phyloP scores from a whole-genome alignment of 768 basidiomycete species.

The Hebeloma cylindrosporum region DNA sequence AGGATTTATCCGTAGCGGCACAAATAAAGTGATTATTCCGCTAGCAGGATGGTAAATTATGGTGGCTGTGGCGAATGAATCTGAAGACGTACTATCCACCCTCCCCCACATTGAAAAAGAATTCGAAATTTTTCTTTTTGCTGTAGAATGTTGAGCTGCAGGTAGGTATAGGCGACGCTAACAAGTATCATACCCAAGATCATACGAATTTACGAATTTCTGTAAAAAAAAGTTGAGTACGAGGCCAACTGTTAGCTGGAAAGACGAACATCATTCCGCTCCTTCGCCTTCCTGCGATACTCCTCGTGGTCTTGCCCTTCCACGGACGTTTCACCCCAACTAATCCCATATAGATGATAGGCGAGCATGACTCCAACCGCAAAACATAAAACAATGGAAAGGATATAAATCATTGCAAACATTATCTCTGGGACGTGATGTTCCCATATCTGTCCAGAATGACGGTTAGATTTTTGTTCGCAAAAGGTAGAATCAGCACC shows the following conservation, averaged over 20 bases:
- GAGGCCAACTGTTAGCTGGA: background rate
- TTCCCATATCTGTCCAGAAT: constrained; percentile 43
- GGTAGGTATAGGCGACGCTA: background rate
- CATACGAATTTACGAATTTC: constrained; percentile 89
- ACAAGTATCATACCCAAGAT: constrained; percentile 64
- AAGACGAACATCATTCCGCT: constrained; percentile 59
- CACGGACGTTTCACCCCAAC: constrained; percentile 81
- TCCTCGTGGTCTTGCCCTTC: constrained; percentile 86
- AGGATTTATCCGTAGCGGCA: constrained; percentile 79
- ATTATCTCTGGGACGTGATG: constrained; percentile 63
- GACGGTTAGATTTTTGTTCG: background rate
- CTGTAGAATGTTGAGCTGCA: constrained; percentile 26
- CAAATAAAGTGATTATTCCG: constrained; percentile 72
- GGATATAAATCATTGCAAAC: constrained; percentile 76
- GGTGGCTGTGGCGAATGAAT: background rate
- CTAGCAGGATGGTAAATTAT: constrained; percentile 37
- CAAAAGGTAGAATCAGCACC: constrained; percentile 7
- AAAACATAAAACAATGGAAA: constrained; percentile 71
- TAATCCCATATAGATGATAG: constrained; percentile 73
- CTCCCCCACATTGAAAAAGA: constrained; percentile 87
- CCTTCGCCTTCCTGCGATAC: constrained; percentile 68
- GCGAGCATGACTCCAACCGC: constrained; percentile 70
- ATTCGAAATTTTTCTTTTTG: constrained; percentile 62
- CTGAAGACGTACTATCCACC: constrained; percentile 71
- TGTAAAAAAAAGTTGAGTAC: constrained; percentile 33